Evolutionary conservation across 2,329 filamentous ascomycete genomes (phyloP).

Genomic region (Stagonosporopsis vannaccii): DNA sequence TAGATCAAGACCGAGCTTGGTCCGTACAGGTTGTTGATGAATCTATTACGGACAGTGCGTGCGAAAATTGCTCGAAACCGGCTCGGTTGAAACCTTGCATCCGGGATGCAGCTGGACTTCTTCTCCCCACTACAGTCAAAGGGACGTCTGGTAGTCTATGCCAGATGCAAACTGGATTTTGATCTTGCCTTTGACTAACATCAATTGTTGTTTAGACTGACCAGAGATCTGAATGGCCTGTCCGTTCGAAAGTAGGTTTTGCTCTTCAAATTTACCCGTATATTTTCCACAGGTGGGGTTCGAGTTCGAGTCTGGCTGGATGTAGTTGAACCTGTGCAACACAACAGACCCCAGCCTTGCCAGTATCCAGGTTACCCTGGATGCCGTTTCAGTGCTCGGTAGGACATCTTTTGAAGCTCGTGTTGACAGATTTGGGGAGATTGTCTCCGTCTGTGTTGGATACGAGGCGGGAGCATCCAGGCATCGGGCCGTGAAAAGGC

Average conservation of each 20-base stretch:
- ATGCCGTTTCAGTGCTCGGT: background rate
- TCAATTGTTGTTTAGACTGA: background rate
- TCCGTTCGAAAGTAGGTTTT: background rate
- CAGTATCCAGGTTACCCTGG: background rate
- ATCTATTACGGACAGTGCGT: background rate
- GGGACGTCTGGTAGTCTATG: background rate
- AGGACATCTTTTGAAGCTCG: background rate
- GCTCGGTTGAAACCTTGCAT: background rate
- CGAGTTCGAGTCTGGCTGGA: background rate
- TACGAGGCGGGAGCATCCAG: constrained; percentile 5
- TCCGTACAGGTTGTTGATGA: background rate
- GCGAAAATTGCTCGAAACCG: background rate
- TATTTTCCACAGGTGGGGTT: background rate
- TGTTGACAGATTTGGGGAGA: background rate
- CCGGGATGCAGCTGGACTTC: background rate
- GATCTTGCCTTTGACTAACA: background rate
- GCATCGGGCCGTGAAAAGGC: constrained; percentile 12
- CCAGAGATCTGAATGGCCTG: background rate
- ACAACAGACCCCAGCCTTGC: background rate
- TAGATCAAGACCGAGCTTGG: background rate
- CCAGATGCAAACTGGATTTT: background rate
- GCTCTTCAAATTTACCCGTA: background rate
- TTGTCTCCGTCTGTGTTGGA: background rate
- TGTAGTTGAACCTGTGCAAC: background rate
- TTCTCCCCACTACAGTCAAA: background rate